Evolutionary conservation across 345 rosid species (phyloP).

Genomic region (Cardamine occulta): DNA sequence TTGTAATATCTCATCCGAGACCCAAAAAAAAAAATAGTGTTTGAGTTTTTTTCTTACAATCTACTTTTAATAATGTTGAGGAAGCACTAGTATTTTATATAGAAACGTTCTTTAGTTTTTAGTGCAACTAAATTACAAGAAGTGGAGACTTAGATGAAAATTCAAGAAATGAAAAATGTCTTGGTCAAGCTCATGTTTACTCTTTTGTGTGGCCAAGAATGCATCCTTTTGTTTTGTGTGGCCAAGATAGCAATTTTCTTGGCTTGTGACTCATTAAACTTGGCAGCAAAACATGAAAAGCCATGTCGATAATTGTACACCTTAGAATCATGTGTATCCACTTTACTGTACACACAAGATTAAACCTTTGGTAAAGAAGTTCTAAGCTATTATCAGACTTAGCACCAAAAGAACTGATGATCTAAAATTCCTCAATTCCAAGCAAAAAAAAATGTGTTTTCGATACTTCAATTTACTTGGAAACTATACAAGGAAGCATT

Average conservation of each 20-base stretch:
- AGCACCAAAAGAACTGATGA: too few relatives aligned
- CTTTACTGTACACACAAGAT: conserved; percentile 4
- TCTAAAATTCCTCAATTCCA: too few relatives aligned
- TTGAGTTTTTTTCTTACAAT: not conserved
- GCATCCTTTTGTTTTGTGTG: not conserved
- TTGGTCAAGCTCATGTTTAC: not conserved
- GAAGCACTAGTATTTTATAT: not conserved
- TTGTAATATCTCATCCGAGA: not conserved
- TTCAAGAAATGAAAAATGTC: not conserved
- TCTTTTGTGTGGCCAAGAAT: not conserved
- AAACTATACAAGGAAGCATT: too few relatives aligned
- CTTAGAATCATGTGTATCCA: conserved; percentile 10
- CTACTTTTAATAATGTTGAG: not conserved
- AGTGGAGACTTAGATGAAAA: not conserved
- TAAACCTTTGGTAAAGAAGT: not conserved
- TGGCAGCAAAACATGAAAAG: conserved; percentile 62
- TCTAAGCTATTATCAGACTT: too few relatives aligned
- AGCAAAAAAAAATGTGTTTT: too few relatives aligned
- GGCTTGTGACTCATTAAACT: conserved; percentile 50
- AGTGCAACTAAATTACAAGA: not conserved
- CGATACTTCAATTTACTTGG: too few relatives aligned
- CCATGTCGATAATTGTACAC: conserved; percentile 52
- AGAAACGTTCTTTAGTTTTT: not conserved
- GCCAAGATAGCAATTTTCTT: conserved; percentile 35
- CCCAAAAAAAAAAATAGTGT: not conserved